A percentile compares a stretch with the other conserved stretches of the same genome.
These are phyloP conservation scores for Aspergillus melleus DNA, from an alignment of 2,329 filamentous ascomycete species.

Conservation along the genomic window DNA sequence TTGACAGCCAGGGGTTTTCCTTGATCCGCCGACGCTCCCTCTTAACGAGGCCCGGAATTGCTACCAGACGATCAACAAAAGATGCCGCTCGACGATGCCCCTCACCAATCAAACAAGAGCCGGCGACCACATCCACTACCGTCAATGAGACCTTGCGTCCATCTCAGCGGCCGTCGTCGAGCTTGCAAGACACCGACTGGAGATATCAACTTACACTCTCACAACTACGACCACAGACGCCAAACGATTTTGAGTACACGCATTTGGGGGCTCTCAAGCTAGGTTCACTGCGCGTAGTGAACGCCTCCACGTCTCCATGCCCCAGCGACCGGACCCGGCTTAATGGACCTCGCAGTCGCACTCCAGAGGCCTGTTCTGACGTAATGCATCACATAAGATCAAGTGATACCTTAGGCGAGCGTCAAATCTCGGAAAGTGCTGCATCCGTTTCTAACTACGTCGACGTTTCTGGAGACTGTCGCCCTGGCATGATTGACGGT, in stretches of 20 bases:
- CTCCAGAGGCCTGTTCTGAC: constrained; percentile 11
- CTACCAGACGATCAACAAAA: constrained; percentile 35
- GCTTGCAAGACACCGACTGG: constrained; percentile 11
- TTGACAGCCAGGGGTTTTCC: constrained; percentile 35
- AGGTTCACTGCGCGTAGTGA: constrained; percentile 42
- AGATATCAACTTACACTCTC: constrained; percentile 12
- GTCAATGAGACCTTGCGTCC: constrained; percentile 1
- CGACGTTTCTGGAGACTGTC: too few relatives aligned
- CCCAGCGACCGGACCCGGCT: constrained; percentile 35
- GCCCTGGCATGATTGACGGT: not conserved
- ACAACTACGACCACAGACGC: constrained; percentile 27
- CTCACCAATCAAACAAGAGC: constrained; percentile 26
- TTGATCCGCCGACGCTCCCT: constrained; percentile 40
- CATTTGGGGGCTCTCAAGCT: constrained; percentile 42
- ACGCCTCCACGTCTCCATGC: constrained; percentile 39
- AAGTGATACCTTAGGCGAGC: not conserved
- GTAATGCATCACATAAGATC: not conserved
- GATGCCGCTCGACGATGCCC: constrained; percentile 21
- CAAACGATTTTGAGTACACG: constrained; percentile 35
- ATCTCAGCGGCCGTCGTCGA: constrained; percentile 21
- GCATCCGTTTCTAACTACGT: not conserved
- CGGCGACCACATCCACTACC: constrained; percentile 12
- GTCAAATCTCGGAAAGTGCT: not conserved
- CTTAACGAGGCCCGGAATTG: constrained; percentile 35
- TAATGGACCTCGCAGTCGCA: constrained; percentile 12